Percentiles rank a stretch among this genome's conserved stretches.
Conservation (phyloP, 306 rosid species). For the Astragalus glycyphyllos region DNA sequence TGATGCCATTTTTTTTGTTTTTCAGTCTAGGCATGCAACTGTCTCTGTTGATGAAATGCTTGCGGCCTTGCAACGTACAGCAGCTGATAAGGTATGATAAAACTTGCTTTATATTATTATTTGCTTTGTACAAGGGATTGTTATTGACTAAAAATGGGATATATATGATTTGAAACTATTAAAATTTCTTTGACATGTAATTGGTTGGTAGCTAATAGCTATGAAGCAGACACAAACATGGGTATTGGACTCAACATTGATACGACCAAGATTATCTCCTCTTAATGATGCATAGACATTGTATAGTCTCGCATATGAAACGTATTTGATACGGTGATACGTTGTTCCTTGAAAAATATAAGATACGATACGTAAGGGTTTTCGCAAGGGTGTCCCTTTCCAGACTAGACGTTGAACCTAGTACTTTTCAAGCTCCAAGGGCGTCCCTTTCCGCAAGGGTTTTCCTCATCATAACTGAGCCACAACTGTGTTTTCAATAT, state of each 20-base stretch:
- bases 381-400: no score
- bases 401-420: no score
- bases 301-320: no score
- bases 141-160: background rate
- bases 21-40: slow-evolving; percentile 94
- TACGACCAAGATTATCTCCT: background rate
- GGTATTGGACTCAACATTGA: background rate
- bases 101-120: slow-evolving; percentile 26
- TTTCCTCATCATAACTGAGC: slow-evolving; percentile 6
- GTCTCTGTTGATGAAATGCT: slow-evolving; percentile 89
- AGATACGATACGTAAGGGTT: no score
- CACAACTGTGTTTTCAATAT: background rate
- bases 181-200: slow-evolving; percentile 11
- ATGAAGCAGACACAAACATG: background rate
- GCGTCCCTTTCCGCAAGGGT: background rate
- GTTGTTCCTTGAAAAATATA: no score
- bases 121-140: slow-evolving; percentile 10
- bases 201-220: background rate
- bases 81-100: slow-evolving; percentile 62
- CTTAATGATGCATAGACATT: background rate
- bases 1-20: slow-evolving; percentile 32
- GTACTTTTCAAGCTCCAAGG: background rate
- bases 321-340: no score
- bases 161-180: background rate
- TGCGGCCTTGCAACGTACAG: slow-evolving; percentile 71